Base-by-base conservation (phyloP, 2,329 filamentous ascomycete species). In the Epichloe coenophiala region DNA sequence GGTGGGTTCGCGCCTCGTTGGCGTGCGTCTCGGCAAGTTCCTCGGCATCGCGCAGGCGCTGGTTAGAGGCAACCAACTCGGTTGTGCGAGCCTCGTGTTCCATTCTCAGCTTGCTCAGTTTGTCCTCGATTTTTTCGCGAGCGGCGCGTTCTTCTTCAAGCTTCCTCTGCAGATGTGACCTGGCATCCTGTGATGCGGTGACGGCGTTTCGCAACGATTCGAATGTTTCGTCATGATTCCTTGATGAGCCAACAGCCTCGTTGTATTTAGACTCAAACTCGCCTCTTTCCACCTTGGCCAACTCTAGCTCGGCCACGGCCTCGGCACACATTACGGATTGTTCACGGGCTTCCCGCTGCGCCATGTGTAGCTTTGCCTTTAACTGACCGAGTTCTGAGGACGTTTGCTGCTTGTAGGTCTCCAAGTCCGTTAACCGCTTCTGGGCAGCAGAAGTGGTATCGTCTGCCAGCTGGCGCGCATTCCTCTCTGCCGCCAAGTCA, bases 1-100 rank as follows among this genome's bases (percentile, higher is more conserved):
- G 86, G 62, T 97, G 91, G 15, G 86, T 85, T 51, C 83, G 78
- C 5, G 93, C 91, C 69, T 98, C 94, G 57, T 83, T 81, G 5
- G 90, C 87, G 65, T 95, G 84, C 58, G 84, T 88, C 60, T 94
- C 86, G 1, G 87, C 86, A 43, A 97, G 70, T 61, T 95, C 88
- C 67, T 98, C 89, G 0, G 88, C 82, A 65, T 96, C 90, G 40
- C 79, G 81, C 46, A 98, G 70, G 47, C 86, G 83, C 58, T 88
- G 81, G 2, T 78, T 83, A 0, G 81, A 76, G 19, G 77, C 77
- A 43, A 89, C 87, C 3, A 97, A 74, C 62, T 98, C 91, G 0
- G 80, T 74, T 9, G 81, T 84, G 36, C 81, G 80, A 48, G 86
- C 78, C 61, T 97, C 93, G 60, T 95, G 86, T 62, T 97, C 89